Percentiles rank a stretch among this genome's conserved stretches.
phyloP scores from a whole-genome alignment of 805 yeast genomes.

The Yarrowia porcina region DNA sequence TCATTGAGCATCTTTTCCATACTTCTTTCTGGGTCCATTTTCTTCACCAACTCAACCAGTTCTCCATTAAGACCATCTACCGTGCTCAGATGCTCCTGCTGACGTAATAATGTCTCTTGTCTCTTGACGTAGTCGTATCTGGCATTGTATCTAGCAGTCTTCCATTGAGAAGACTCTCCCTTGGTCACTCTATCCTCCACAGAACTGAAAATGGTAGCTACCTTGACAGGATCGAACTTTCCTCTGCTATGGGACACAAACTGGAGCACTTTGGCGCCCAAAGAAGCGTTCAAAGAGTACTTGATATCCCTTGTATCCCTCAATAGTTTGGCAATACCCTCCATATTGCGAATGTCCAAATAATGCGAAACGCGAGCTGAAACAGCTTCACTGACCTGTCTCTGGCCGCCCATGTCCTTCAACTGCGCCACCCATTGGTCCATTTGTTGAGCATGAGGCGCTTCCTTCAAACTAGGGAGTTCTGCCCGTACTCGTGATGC shows the following conservation, averaged over 20 bases:
- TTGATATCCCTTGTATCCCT: not conserved
- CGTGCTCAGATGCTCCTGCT: not conserved
- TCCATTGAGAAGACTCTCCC: not conserved
- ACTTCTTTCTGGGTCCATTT: not conserved
- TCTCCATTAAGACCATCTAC: not conserved
- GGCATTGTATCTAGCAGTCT: not conserved
- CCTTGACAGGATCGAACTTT: not conserved
- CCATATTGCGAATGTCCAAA: not conserved
- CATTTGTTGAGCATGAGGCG: not conserved
- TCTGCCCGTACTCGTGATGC: no score
- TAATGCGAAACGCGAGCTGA: not conserved
- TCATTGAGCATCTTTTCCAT: not conserved
- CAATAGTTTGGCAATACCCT: not conserved
- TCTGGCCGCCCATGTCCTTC: not conserved
- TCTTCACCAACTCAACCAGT: not conserved
- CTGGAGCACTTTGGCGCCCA: not conserved
- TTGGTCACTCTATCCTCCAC: not conserved
- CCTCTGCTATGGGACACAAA: not conserved
- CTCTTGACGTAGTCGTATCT: not conserved
- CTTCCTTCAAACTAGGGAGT: not conserved
- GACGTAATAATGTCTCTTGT: not conserved
- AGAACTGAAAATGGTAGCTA: not conserved
- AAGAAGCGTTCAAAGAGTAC: not conserved
- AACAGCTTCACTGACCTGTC: not conserved
- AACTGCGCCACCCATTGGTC: not conserved